Evolutionary conservation across 2,329 filamentous ascomycete species (phyloP).

Genomic region (Lasiodiplodia gonubiensis): DNA sequence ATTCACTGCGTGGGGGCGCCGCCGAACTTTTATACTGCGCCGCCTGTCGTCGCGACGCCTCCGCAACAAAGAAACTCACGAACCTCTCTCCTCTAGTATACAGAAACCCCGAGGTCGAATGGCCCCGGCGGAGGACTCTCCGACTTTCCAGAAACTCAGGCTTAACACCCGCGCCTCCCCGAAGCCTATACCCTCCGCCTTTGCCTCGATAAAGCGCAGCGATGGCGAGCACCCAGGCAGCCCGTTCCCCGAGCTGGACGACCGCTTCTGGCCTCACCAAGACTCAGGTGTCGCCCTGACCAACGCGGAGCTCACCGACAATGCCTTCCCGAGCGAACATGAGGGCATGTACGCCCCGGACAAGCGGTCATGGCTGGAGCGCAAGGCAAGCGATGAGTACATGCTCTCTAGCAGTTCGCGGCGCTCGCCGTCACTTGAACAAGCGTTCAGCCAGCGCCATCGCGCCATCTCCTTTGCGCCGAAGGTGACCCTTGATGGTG

Average conservation of each 20-base stretch:
- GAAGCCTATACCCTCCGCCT: constrained; percentile 45
- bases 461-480: constrained; percentile 50
- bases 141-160: constrained; percentile 50
- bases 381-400: constrained; percentile 30
- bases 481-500: constrained; percentile 49
- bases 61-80: constrained; percentile 38
- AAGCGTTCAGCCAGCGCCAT: constrained; percentile 41
- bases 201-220: constrained; percentile 40
- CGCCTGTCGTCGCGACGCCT: constrained; percentile 34
- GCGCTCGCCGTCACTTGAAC: constrained; percentile 20
- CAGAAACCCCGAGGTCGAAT: constrained; percentile 37
- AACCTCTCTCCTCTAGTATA: not conserved
- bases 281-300: constrained; percentile 35
- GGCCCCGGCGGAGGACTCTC: constrained; percentile 48
- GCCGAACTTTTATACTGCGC: constrained; percentile 32
- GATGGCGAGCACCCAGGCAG: constrained; percentile 32
- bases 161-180: constrained; percentile 45
- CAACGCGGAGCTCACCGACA: constrained; percentile 33
- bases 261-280: constrained; percentile 37
- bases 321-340: constrained; percentile 32
- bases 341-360: constrained; percentile 30
- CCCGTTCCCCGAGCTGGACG: constrained; percentile 19
- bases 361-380: constrained; percentile 33
- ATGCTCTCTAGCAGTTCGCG: constrained; percentile 1
- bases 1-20: constrained; percentile 22